Base-by-base conservation (phyloP, 495 filamentous ascomycete genomes). In the Penicillium longicatenatum region DNA sequence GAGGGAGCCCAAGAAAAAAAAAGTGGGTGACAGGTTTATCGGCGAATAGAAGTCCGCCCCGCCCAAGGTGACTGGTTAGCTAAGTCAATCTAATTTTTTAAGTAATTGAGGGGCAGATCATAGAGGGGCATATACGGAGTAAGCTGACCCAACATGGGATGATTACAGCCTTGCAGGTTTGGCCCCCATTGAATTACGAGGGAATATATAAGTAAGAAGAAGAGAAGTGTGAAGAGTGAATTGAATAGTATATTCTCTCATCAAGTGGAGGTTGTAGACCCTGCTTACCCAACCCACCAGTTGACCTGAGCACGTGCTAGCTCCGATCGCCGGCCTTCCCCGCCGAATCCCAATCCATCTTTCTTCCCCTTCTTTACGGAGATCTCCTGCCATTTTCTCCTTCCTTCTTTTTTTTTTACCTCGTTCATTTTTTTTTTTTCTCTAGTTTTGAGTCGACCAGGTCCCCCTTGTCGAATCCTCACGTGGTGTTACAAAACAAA, bases 281-380 rank as follows among this genome's bases (percentile, higher is more conserved):
- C n/a, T n/a, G 26, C 35, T 39, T 35, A 35, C 31, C 37, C n/a
- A 29, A 51, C 6, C 31, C 30, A 24, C 48, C 48, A 51, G 48
- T 51, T 39, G 31, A 45, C 16, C 53, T 55, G 55, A 67, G 56
- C 66, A 69, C 66, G 66, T 69, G 66, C 65, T 39, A 39, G 14
- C 37, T 69, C 66, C 66, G 66, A 69, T 61, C 56, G 49, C 52
- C 64, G 66, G 66, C 60, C 64, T 64, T 57, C 59, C 54, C 59
- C 48, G 44, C 44, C 55, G 39, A 60, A 57, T 52, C 46, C 54
- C 46, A 54, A 50, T 61, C 43, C 20, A 55, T 11, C 56, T 45
- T 61, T 49, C 29, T 30, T 26, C 26, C 26, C 43, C 46, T 57
- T 54, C 59, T 56, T 56, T 41, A n/a, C 58, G 42, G 48, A 19